Conservation (phyloP, 768 basidiomycete genomes). For the Amanita phalloides region DNA sequence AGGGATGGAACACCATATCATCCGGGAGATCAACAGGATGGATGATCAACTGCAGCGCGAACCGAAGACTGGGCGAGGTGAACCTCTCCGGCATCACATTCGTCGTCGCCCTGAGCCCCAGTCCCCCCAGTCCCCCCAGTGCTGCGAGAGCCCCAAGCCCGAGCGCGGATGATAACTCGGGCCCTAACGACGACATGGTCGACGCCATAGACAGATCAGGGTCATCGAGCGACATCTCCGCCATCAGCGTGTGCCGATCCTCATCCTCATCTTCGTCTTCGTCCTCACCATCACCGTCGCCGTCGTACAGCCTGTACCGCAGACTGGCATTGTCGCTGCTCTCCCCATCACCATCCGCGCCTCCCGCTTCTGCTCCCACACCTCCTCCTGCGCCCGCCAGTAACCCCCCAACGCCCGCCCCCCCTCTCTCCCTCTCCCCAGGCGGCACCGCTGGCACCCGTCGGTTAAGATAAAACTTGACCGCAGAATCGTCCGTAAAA, state of each 20-base stretch:
- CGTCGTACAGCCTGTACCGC: background rate
- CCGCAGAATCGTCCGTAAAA: slow-evolving; percentile 92
- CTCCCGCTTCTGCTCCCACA: background rate
- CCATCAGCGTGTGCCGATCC: slow-evolving; percentile 33
- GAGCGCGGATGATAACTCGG: background rate
- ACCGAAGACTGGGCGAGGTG: slow-evolving; percentile 74
- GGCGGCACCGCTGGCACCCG: slow-evolving; percentile 11
- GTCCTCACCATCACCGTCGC: slow-evolving; percentile 18
- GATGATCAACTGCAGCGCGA: slow-evolving; percentile 80
- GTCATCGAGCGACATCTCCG: slow-evolving; percentile 24
- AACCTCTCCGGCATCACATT: slow-evolving; percentile 62
- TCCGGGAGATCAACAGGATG: slow-evolving; percentile 90
- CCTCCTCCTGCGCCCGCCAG: background rate
- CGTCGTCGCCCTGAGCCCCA: slow-evolving; percentile 8
- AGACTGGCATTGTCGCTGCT: background rate
- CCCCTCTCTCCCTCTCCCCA: background rate
- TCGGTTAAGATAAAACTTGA: slow-evolving; percentile 92
- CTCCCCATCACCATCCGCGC: background rate
- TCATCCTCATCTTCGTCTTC: slow-evolving; percentile 36
- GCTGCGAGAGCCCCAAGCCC: background rate
- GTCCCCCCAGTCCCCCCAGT: background rate
- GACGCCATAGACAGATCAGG: slow-evolving; percentile 1
- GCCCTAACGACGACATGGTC: background rate
- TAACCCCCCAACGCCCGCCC: background rate
- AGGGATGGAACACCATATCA: slow-evolving; percentile 88